phyloP scores from a whole-genome alignment of 352 stramenopile species.

The Halophytophthora batemanensis region DNA sequence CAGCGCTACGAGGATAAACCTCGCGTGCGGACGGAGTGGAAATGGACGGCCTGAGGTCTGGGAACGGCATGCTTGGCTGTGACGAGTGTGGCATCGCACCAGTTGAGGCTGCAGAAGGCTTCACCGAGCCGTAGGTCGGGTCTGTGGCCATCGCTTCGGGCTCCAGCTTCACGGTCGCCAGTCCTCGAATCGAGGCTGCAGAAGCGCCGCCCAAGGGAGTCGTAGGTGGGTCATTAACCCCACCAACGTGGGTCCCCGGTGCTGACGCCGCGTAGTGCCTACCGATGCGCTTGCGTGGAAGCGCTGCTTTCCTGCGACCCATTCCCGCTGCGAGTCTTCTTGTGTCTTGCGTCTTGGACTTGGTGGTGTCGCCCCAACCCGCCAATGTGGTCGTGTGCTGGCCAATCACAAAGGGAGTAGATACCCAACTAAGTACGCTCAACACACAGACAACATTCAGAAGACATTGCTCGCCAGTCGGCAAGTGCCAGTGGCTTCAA shows the following conservation, averaged over 20 bases:
- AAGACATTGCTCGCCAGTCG: no score
- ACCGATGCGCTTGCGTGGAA: slow-evolving; percentile 27
- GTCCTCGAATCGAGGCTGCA: slow-evolving; percentile 12
- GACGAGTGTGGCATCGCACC: neutral
- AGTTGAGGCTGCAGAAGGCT: slow-evolving; percentile 3
- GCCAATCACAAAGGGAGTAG: neutral
- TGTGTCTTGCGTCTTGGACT: neutral
- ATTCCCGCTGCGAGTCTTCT: slow-evolving; percentile 12
- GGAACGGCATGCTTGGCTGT: slow-evolving; percentile 2
- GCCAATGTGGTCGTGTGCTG: no score
- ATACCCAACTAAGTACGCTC: neutral
- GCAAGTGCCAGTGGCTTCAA: no score
- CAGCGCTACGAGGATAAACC: neutral
- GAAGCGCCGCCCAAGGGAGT: neutral
- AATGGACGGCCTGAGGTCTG: slow-evolving; percentile 6
- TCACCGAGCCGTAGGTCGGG: slow-evolving; percentile 5
- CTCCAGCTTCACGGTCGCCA: slow-evolving; percentile 11
- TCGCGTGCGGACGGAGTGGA: neutral
- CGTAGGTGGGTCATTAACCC: neutral
- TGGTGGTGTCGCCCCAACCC: no score
- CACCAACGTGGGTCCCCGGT: slow-evolving; percentile 1
- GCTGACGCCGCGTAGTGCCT: slow-evolving; percentile 13
- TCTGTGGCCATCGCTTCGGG: slow-evolving; percentile 9
- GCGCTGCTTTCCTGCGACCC: slow-evolving; percentile 32
- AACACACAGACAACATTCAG: no score